These are phyloP conservation scores for Physcomitrellopsis africana DNA, from an alignment of 225 moss, liverwort and hornwort genomes.

Conservation along the genomic window DNA sequence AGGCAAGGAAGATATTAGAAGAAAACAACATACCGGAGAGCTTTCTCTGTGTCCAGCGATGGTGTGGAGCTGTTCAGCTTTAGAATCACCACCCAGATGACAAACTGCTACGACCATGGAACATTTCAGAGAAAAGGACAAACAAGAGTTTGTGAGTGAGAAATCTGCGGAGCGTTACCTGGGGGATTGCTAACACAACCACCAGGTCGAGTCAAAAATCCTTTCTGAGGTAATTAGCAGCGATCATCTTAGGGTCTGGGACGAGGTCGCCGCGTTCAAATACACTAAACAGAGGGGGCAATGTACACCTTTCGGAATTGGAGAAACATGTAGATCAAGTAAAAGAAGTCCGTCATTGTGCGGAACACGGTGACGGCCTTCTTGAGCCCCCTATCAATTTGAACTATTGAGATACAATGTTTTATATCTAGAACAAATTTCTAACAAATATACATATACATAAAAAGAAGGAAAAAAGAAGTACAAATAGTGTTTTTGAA, in stretches of 20 bases:
- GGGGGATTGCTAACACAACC: conserved; percentile 67
- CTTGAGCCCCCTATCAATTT: conserved; percentile 29
- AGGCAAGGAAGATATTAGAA: conserved; percentile 70
- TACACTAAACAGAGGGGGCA: conserved; percentile 49
- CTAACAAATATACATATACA: too few species aligned
- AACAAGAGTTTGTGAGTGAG: too few species aligned
- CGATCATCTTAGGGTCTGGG: conserved; percentile 48
- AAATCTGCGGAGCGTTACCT: conserved; percentile 34
- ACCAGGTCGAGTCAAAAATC: conserved; percentile 69
- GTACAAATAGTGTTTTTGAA: too few species aligned
- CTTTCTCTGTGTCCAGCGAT: conserved; percentile 50
- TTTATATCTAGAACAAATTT: too few species aligned
- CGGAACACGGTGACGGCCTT: conserved; percentile 64
- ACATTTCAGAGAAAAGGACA: neutral
- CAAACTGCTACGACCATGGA: conserved; percentile 37
- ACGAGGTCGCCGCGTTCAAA: conserved; percentile 64
- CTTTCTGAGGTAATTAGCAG: conserved; percentile 42
- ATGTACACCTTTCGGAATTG: conserved; percentile 63
- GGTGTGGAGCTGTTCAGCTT: conserved; percentile 36
- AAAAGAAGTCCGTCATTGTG: conserved; percentile 62
- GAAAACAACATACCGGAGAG: conserved; percentile 50
- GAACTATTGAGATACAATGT: too few species aligned
- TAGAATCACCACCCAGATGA: conserved; percentile 67
- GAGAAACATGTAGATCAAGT: conserved; percentile 63
- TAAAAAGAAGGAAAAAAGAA: too few species aligned